Evolutionary conservation across 225 moss, liverwort and hornwort genomes (phyloP), one percentile per base, ranked within the genome.

Genomic region (Antitrichia curtipendula): DNA sequence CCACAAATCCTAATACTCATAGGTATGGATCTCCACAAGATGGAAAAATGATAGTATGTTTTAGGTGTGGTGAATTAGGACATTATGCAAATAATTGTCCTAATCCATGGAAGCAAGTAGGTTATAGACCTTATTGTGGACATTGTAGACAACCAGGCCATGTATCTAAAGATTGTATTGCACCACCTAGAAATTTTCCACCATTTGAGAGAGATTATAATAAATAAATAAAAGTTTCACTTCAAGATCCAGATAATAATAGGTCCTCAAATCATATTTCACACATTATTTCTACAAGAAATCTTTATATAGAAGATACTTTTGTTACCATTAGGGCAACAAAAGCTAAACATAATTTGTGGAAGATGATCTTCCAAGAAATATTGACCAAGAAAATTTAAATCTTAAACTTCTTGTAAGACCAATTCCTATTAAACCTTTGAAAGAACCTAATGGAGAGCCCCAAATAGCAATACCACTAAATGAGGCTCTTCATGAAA

Each of bases 221-320:
- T 13, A 0, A 1, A 6, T 0, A 0, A 1, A 66, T 38, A 66
- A 12, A 66, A 38, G 22, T 66, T 0, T 0, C 1, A 12, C 38
- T 66, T 1, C 22, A 66, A 38, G 22, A 66, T 3, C 22, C 0
- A 0, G 16, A 66, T 2, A 38, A 38, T 12, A 0, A 2, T 12
- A 22, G 38, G 2, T 0, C 38, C 0, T 21, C 38, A 0, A 66
- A 66, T 9, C 66, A 66, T 13, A 7, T 66, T 2, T 66, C 22
- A 0, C 21, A 63, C 8, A 17, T 17, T 4, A 7, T 34, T 5
- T 1, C 8, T 23, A 4, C 16, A 53, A 4, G 19, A 7, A 61
- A 61, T 31, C 58, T 4, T 22, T 58, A 22, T 7, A 4, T 15
- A 2, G 15, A 3, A 14, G 12, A 21, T 61, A 14, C 14, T 61